Conservation (phyloP, 495 filamentous ascomycete genomes). For the Lasiosphaeria miniovina region DNA sequence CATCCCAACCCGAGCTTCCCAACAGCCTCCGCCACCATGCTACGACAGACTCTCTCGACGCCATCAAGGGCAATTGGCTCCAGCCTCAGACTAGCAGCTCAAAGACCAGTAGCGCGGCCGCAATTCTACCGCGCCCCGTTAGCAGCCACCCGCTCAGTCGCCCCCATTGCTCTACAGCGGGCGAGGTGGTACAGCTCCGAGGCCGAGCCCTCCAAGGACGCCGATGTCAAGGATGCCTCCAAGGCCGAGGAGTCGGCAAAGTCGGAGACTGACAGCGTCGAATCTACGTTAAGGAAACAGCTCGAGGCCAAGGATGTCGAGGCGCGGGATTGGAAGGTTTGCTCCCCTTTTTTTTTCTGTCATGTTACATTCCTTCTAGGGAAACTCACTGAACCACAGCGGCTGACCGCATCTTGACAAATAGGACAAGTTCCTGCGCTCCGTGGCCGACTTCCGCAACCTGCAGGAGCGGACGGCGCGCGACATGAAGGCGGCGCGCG, state of each 20-base stretch:
- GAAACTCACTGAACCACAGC: neutral
- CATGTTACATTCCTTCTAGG: neutral
- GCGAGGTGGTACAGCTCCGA: slow-evolving; percentile 49
- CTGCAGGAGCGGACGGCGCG: slow-evolving; percentile 92
- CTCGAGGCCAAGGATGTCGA: slow-evolving; percentile 83
- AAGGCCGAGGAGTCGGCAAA: slow-evolving; percentile 20
- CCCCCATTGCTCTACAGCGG: slow-evolving; percentile 16
- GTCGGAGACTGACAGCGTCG: slow-evolving; percentile 27
- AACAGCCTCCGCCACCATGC: slow-evolving; percentile 32
- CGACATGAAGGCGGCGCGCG: slow-evolving; percentile 78
- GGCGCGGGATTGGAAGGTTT: slow-evolving; percentile 80
- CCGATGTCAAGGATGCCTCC: slow-evolving; percentile 21
- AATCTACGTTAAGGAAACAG: slow-evolving; percentile 56
- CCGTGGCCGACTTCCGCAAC: slow-evolving; percentile 94
- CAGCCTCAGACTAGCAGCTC: slow-evolving; percentile 21
- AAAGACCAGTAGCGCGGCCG: slow-evolving; percentile 29
- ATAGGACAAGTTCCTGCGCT: slow-evolving; percentile 89
- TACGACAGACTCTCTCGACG: slow-evolving; percentile 39
- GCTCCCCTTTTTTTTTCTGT: slow-evolving; percentile 11
- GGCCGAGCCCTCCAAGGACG: slow-evolving; percentile 35
- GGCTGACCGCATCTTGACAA: slow-evolving; percentile 7
- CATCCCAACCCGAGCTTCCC: neutral
- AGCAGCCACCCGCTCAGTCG: slow-evolving; percentile 24
- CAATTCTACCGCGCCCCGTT: slow-evolving; percentile 31
- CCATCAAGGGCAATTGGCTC: slow-evolving; percentile 39